These are phyloP conservation scores for Sicyos edulis DNA, from an alignment of 306 rosid species.

Conservation along the genomic window DNA sequence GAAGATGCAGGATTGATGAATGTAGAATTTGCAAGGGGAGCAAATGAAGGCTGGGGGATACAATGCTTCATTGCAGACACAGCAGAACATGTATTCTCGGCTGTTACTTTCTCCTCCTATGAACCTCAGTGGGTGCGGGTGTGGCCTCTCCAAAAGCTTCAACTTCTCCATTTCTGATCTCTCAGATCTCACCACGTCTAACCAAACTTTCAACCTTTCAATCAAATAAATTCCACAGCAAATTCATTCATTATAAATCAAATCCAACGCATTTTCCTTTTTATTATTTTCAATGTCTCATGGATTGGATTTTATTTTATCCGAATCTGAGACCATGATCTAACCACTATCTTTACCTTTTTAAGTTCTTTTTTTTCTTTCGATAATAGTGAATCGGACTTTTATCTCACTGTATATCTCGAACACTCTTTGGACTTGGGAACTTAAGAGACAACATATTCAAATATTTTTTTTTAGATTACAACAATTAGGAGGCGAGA, in stretches of 20 bases:
- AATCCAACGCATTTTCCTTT: neutral
- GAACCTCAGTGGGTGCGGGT: neutral
- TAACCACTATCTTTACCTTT: neutral
- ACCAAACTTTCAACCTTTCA: neutral
- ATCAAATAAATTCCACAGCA: neutral
- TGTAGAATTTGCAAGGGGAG: neutral
- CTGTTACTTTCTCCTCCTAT: neutral
- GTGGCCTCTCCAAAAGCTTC: neutral
- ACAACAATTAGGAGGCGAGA: no score
- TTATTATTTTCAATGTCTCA: neutral
- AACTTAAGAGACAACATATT: no score
- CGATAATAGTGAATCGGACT: no score
- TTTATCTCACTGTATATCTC: no score
- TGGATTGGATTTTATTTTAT: no score
- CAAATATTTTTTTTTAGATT: no score
- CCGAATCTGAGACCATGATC: neutral
- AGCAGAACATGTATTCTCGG: neutral
- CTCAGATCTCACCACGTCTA: neutral
- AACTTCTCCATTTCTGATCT: neutral
- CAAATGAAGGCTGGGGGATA: conserved; percentile 13
- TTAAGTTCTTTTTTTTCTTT: no score
- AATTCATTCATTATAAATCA: neutral
- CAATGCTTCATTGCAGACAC: neutral
- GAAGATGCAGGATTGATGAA: conserved; percentile 12
- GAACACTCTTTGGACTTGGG: no score